A percentile compares a stretch with the other conserved stretches of the same genome.
phyloP scores from a whole-genome alignment of 2,329 filamentous ascomycete species.

The Diaporthe sp. region DNA sequence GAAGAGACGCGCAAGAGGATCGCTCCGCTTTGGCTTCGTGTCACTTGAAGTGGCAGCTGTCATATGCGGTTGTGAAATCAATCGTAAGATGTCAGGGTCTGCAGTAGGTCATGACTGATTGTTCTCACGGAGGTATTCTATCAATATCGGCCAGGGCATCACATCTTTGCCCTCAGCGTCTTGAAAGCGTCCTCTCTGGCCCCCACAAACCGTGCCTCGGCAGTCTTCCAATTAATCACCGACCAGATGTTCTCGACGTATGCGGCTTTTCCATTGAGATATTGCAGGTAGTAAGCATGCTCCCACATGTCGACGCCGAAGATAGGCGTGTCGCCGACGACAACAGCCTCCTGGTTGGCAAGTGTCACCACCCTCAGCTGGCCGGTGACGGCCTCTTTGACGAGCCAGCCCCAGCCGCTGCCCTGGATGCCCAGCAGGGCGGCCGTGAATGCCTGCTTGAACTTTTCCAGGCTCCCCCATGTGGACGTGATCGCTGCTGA shows the following conservation, averaged over 20 bases:
- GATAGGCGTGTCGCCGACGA: constrained; percentile 67
- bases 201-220: constrained; percentile 72
- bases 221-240: constrained; percentile 82
- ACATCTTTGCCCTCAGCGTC: constrained; percentile 53
- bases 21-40: not conserved
- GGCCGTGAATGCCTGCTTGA: constrained; percentile 75
- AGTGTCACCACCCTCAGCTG: constrained; percentile 75
- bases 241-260: constrained; percentile 85
- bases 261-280: constrained; percentile 80
- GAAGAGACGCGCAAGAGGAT: too few relatives aligned
- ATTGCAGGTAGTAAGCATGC: constrained; percentile 92
- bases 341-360: constrained; percentile 87
- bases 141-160: not conserved
- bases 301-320: constrained; percentile 94
- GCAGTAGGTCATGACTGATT: too few relatives aligned
- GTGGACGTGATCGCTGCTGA: constrained; percentile 71
- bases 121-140: too few relatives aligned
- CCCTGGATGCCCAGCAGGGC: constrained; percentile 81
- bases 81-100: too few relatives aligned
- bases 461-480: constrained; percentile 78
- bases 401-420: constrained; percentile 90
- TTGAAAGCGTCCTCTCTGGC: constrained; percentile 61
- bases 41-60: not conserved
- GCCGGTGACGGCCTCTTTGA: constrained; percentile 64
- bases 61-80: too few relatives aligned